phyloP scores from a whole-genome alignment of 2,329 filamentous ascomycete species.

The Aquanectria penicillioides region DNA sequence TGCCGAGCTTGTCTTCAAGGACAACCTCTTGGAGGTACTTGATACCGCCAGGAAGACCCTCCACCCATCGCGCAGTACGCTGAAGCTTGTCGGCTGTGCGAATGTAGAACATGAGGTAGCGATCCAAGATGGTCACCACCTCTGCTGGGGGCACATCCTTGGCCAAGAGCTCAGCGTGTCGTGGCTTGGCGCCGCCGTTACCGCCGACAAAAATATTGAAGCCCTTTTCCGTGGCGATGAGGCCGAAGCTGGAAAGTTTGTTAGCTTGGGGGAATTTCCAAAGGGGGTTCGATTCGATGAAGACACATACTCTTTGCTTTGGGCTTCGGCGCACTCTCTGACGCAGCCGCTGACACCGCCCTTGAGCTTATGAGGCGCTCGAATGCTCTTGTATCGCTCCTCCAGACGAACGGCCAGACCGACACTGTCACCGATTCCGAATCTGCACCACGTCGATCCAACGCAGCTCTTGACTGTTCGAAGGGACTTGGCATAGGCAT shows the following conservation, averaged over 20 bases:
- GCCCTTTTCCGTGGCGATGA: conserved; percentile 91
- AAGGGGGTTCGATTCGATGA: neutral
- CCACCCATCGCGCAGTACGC: conserved; percentile 88
- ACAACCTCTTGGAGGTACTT: conserved; percentile 85
- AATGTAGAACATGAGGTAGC: conserved; percentile 94
- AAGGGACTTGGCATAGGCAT: conserved; percentile 90
- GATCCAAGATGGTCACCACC: conserved; percentile 84
- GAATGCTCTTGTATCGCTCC: conserved; percentile 90
- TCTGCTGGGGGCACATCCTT: conserved; percentile 87
- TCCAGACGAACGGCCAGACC: conserved; percentile 90
- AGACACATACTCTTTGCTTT: conserved; percentile 81
- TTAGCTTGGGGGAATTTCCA: conserved; percentile 19
- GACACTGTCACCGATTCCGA: conserved; percentile 88
- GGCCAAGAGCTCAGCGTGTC: conserved; percentile 83
- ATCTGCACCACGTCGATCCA: conserved; percentile 90
- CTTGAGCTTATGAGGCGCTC: conserved; percentile 91
- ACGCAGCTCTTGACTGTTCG: conserved; percentile 93
- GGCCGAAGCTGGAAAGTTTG: conserved; percentile 72
- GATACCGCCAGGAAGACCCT: conserved; percentile 84
- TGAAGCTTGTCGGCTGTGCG: conserved; percentile 91
- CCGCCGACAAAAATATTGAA: conserved; percentile 94
- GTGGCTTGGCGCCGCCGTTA: conserved; percentile 87
- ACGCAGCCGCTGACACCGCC: conserved; percentile 91
- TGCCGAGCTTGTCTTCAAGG: conserved; percentile 85
- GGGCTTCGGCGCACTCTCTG: conserved; percentile 91